These are phyloP conservation scores for Naganishia onofrii DNA, from an alignment of 768 basidiomycete genomes.

Conservation along the genomic window DNA sequence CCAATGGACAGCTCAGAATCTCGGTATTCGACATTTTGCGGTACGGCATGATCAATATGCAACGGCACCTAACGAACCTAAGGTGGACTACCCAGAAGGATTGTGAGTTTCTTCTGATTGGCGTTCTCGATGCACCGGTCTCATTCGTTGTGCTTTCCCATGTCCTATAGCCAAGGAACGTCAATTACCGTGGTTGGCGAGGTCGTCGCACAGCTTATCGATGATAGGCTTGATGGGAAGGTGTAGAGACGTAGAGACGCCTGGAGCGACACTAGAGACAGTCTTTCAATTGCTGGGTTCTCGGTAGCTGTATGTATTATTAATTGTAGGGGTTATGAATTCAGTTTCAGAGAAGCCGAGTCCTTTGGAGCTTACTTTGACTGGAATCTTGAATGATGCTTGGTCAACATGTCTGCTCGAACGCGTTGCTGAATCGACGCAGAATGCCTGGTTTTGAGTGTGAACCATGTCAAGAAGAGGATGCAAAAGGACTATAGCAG, in stretches of 20 bases:
- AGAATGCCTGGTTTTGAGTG: no score
- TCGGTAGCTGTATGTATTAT: neutral
- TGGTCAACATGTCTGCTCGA: no score
- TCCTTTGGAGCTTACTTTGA: no score
- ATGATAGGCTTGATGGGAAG: conserved; percentile 58
- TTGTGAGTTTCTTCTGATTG: no score
- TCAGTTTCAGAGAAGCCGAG: no score
- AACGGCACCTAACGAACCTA: conserved; percentile 43
- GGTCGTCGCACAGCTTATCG: conserved; percentile 66
- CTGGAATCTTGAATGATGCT: no score
- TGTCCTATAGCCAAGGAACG: conserved; percentile 38
- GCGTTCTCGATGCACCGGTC: no score
- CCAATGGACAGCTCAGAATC: conserved; percentile 51
- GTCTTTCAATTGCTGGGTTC: neutral
- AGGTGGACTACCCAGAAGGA: conserved; percentile 50
- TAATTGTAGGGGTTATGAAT: neutral
- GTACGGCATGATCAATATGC: conserved; percentile 44
- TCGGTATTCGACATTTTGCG: conserved; percentile 49
- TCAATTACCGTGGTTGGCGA: conserved; percentile 58
- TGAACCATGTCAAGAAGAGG: no score
- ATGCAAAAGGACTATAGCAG: no score
- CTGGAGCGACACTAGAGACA: neutral
- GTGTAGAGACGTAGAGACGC: conserved; percentile 7
- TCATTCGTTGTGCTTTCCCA: neutral
- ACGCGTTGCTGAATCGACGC: no score